Base-by-base conservation (phyloP, 345 rosid genomes). In the Theobroma cacao region DNA sequence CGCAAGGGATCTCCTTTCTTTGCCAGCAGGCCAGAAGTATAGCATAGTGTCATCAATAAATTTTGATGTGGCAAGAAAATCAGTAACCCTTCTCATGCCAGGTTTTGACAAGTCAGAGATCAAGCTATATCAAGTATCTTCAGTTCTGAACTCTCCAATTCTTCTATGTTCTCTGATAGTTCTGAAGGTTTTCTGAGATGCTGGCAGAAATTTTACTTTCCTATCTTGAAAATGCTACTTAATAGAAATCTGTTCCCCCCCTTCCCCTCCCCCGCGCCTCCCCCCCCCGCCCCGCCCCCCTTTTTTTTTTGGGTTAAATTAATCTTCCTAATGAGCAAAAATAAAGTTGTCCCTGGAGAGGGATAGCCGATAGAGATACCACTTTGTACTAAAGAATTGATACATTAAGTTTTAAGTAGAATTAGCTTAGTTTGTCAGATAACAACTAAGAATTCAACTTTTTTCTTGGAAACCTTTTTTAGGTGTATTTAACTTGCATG, bases 31-130 rank as follows among this genome's bases (percentile, higher is more conserved):
- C 79, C 70, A 62, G 22, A 70, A 74, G 60, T 79, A 72, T 78
- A 78, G 81, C 75, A 63, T 71, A 62, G 72, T 75, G 63, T 70
- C 88, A 9, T 77, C 93, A 7, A 92, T 95, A 47, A 85, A 76
- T 76, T 92, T 93, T 81, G 92, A 93, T 82, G 61, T 75, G 7
- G 77, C 82, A 9, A 86, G 86, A 80, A 93, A 90, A 78, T 85
- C 83, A 2, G 86, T 92, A 50, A 91, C 89, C 75, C 93, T 95
- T 78, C 87, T 95, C 75, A 89, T 95, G 97, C 99, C 97, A 26
- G 97, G 98, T 52, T 93, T 91, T 80, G 90, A 93, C 47, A 95
- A 95, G 88, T 87, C 99, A 11, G 98, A 95, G 86, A 93, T 93
- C 87, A 93, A 90, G 89, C 87, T 93, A 47, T 93, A 88, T 83